phyloP scores from a whole-genome alignment of 2,329 filamentous ascomycete genomes.

The Apiospora marii region DNA sequence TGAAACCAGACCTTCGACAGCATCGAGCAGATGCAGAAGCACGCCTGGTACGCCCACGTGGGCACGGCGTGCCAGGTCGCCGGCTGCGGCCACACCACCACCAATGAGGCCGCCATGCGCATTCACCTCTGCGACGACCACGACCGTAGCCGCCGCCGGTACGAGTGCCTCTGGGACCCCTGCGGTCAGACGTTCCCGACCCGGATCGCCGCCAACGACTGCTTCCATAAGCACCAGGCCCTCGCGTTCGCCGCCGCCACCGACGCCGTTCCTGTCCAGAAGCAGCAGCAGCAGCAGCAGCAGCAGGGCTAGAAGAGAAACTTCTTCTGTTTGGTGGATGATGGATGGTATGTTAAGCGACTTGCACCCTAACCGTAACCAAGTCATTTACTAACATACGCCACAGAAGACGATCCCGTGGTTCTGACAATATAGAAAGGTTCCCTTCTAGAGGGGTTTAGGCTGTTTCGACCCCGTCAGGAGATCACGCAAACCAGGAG shows the following conservation, averaged over 20 bases:
- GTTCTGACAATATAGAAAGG: neutral
- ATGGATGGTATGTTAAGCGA: neutral
- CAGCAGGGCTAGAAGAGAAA: neutral
- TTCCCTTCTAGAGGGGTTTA: neutral
- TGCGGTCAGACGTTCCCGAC: neutral
- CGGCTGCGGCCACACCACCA: neutral
- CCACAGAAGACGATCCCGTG: neutral
- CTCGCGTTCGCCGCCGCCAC: neutral
- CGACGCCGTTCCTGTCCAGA: neutral
- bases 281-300: neutral
- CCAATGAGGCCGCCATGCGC: neutral
- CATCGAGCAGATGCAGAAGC: neutral
- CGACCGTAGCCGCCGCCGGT: neutral
- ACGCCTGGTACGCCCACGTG: neutral
- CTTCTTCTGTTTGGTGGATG: neutral
- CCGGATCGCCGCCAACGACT: neutral
- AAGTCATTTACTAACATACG: neutral
- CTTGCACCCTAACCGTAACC: neutral
- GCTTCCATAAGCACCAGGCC: neutral
- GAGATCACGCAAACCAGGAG: neutral
- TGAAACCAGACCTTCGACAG: neutral
- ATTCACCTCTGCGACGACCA: neutral
- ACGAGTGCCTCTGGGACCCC: neutral
- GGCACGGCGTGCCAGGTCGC: neutral
- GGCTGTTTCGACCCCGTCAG: neutral